Evolutionary conservation across 768 basidiomycete genomes (phyloP).

Genomic region (Lactifluus pinguis): DNA sequence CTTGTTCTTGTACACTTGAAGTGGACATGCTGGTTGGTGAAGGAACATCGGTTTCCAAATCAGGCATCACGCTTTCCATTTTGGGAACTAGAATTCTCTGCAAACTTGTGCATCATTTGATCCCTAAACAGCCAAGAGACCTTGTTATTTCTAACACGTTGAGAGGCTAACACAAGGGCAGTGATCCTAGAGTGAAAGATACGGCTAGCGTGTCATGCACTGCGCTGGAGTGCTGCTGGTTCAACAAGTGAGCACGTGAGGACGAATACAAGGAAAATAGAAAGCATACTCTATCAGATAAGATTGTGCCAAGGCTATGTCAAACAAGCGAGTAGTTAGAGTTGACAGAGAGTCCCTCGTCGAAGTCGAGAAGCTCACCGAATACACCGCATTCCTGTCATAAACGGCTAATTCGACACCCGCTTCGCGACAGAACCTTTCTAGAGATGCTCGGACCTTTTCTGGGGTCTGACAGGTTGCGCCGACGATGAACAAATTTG

Average conservation of each 20-base stretch:
- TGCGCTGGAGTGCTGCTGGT: background rate
- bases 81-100: background rate
- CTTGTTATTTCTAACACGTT: background rate
- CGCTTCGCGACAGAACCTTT: constrained; percentile 5
- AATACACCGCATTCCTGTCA: background rate
- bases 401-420: constrained; percentile 7
- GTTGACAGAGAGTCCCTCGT: background rate
- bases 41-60: constrained; percentile 2
- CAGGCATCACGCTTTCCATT: constrained; percentile 4
- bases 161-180: background rate
- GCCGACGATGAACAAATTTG: background rate
- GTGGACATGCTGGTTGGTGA: too few relatives aligned
- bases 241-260: background rate
- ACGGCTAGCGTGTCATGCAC: background rate
- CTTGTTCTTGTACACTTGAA: background rate
- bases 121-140: background rate
- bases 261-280: background rate
- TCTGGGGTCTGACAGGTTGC: background rate
- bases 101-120: background rate
- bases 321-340: background rate
- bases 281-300: background rate
- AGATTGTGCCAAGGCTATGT: constrained; percentile 9
- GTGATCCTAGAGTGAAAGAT: background rate
- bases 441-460: background rate
- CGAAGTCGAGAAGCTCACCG: background rate